Evolutionary conservation across 2,329 filamentous ascomycete genomes (phyloP).

Genomic region (Acarospora socialis): DNA sequence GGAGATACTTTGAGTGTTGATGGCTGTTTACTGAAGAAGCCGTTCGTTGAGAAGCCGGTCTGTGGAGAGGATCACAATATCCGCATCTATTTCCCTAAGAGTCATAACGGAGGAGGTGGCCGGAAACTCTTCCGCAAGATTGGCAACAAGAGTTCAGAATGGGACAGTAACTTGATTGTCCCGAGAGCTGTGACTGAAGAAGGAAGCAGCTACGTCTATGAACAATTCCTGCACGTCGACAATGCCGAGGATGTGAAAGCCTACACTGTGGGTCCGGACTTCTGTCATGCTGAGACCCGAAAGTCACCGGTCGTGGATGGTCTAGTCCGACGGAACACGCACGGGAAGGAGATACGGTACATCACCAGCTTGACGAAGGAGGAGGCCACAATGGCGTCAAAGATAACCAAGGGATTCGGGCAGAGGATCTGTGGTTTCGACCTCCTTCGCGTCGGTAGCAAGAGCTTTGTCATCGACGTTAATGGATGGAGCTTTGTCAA

Average conservation of each 20-base stretch:
- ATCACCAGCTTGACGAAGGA: constrained; percentile 70
- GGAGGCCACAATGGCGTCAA: constrained; percentile 74
- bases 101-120: constrained; percentile 62
- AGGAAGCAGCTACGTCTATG: constrained; percentile 80
- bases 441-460: constrained; percentile 69
- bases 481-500: constrained; percentile 99
- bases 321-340: constrained; percentile 85
- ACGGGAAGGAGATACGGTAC: constrained; percentile 93
- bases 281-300: constrained; percentile 91
- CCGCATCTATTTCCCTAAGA: constrained; percentile 84
- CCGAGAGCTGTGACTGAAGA: constrained; percentile 73
- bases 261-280: constrained; percentile 85
- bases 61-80: constrained; percentile 98
- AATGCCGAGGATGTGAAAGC: constrained; percentile 98
- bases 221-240: constrained; percentile 91
- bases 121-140: constrained; percentile 91
- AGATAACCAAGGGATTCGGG: constrained; percentile 82
- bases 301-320: constrained; percentile 97
- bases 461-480: constrained; percentile 95
- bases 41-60: constrained; percentile 97
- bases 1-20: constrained; percentile 82
- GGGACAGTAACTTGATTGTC: constrained; percentile 58
- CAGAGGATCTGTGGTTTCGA: constrained; percentile 95
- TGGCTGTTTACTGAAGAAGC: constrained; percentile 67
- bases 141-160: constrained; percentile 98